Evolutionary conservation across 495 filamentous ascomycete genomes (phyloP).

Genomic region (Penicillium argentinense): DNA sequence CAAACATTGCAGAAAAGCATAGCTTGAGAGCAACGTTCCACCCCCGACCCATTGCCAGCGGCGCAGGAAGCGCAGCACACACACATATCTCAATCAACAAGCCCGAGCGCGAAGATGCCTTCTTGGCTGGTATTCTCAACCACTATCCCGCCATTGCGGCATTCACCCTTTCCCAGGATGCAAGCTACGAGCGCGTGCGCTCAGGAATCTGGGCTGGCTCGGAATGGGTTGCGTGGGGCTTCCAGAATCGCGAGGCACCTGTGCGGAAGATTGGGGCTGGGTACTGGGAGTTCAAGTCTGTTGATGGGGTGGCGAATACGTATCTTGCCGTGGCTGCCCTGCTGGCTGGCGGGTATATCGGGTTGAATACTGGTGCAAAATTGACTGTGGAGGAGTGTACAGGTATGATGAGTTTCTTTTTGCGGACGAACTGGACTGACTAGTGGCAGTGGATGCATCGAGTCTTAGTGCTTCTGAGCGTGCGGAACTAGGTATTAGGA

Average conservation of each 20-base stretch:
- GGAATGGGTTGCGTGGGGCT: constrained; percentile 47
- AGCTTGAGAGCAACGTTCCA: constrained; percentile 71
- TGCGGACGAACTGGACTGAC: not conserved
- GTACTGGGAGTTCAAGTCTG: constrained; percentile 43
- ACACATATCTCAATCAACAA: constrained; percentile 42
- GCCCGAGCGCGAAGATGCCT: constrained; percentile 26
- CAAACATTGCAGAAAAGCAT: constrained; percentile 37
- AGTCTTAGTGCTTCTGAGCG: constrained; percentile 24
- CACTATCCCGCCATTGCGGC: constrained; percentile 36
- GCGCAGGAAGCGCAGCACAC: constrained; percentile 42
- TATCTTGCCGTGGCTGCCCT: constrained; percentile 58
- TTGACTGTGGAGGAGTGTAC: constrained; percentile 58
- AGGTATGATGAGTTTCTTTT: constrained; percentile 21
- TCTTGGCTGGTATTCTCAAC: constrained; percentile 38
- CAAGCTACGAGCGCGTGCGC: constrained; percentile 43
- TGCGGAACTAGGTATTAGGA: constrained; percentile 36
- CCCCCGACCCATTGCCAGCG: constrained; percentile 62
- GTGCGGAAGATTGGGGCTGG: constrained; percentile 38
- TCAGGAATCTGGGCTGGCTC: constrained; percentile 56
- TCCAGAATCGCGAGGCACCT: constrained; percentile 45
- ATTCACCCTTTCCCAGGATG: constrained; percentile 37
- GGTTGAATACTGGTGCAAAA: constrained; percentile 45
- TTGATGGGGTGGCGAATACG: constrained; percentile 45
- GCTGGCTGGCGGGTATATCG: constrained; percentile 63
- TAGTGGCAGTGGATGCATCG: constrained; percentile 33